phyloP scores from a whole-genome alignment of 1,284 basidiomycete genomes.

The Cystobasidium sp. region DNA sequence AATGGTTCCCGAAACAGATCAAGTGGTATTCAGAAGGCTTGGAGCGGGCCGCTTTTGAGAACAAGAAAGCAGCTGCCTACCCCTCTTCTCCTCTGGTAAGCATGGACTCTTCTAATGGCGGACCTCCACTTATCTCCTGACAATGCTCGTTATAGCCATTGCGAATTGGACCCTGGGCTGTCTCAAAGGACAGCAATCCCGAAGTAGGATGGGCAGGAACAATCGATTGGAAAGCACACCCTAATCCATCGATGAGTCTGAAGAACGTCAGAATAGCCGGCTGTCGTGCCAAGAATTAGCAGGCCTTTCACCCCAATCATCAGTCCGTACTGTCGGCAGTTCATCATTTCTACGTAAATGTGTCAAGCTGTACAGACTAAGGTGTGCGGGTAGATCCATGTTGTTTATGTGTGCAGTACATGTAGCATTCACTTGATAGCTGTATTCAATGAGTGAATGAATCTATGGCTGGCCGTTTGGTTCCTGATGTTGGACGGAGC shows the following conservation, averaged over 20 bases:
- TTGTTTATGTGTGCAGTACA: too few relatives aligned
- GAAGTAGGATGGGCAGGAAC: slow-evolving; percentile 12
- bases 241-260: slow-evolving; percentile 5
- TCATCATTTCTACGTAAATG: too few relatives aligned
- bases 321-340: too few relatives aligned
- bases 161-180: slow-evolving; percentile 2
- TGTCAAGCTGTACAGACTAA: too few relatives aligned
- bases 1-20: slow-evolving; percentile 14
- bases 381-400: too few relatives aligned
- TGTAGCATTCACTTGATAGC: too few relatives aligned
- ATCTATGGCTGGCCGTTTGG: too few relatives aligned
- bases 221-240: slow-evolving; percentile 6
- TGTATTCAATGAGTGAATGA: too few relatives aligned
- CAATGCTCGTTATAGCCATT: neutral
- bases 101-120: neutral
- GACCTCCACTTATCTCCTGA: neutral
- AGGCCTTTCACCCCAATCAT: too few relatives aligned
- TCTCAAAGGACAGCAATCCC: slow-evolving; percentile 7
- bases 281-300: slow-evolving; percentile 11
- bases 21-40: slow-evolving; percentile 2
- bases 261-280: slow-evolving; percentile 18
- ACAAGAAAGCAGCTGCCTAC: slow-evolving; percentile 3
- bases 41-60: slow-evolving; percentile 7
- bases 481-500: neutral
- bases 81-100: slow-evolving; percentile 8